Evolutionary conservation across 148 eudicot species (phyloP).

Genomic region (Pharnaceum exiguum): DNA sequence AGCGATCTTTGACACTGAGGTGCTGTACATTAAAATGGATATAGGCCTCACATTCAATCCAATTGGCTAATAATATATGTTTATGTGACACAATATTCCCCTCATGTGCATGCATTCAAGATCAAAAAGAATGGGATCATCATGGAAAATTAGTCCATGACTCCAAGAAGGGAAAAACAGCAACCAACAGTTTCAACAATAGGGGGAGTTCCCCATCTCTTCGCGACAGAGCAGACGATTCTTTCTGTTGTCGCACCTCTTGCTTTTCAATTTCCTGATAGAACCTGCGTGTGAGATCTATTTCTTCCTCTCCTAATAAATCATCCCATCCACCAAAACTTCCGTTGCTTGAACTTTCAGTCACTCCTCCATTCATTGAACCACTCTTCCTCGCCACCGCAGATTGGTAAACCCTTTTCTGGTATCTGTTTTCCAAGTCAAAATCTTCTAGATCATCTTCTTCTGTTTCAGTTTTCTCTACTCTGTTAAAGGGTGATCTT

Average conservation of each 20-base stretch:
- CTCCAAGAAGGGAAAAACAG: conserved; percentile 62
- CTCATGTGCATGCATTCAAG: not conserved
- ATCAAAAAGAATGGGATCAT: not conserved
- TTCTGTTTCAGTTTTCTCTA: conserved; percentile 12
- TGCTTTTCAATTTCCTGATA: conserved; percentile 2
- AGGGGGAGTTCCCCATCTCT: conserved; percentile 45
- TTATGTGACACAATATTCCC: not conserved
- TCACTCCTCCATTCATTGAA: conserved; percentile 18
- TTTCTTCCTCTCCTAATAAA: conserved; percentile 28
- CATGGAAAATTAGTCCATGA: conserved; percentile 44
- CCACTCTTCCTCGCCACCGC: conserved; percentile 30
- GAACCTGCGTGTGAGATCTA: not conserved
- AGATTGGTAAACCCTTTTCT: conserved; percentile 31
- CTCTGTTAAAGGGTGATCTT: conserved; percentile 19
- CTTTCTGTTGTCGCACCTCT: conserved; percentile 25
- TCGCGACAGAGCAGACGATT: conserved; percentile 14
- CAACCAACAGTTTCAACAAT: conserved; percentile 54
- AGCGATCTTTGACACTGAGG: no score
- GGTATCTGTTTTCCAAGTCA: conserved; percentile 11
- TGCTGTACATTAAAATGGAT: no score
- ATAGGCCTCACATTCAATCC: no score
- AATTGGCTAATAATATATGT: not conserved
- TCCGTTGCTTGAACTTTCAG: conserved; percentile 6
- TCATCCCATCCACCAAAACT: conserved; percentile 92
- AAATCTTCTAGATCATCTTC: conserved; percentile 25